phyloP scores from a whole-genome alignment of 768 basidiomycete genomes.

The Lepiota brunneoincarnata region DNA sequence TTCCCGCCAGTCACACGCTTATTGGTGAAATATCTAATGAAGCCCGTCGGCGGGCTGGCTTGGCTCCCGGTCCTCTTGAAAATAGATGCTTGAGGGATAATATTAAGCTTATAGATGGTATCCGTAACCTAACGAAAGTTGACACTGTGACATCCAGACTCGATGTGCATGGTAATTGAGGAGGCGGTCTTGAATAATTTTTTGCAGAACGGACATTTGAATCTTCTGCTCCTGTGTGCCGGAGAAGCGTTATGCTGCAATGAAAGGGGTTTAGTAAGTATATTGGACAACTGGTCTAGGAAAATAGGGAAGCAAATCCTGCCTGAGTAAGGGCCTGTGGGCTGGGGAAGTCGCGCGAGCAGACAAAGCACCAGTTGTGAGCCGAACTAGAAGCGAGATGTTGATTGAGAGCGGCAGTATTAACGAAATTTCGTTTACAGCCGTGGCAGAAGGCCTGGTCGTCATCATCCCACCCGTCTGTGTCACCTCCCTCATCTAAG shows the following conservation, averaged over 20 bases:
- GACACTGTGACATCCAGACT: constrained; percentile 55
- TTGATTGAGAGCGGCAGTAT: too few species aligned
- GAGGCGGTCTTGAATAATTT: constrained; percentile 42
- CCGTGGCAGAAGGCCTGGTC: too few species aligned
- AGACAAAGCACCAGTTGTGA: constrained; percentile 16
- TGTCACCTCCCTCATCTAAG: too few species aligned
- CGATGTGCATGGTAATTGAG: constrained; percentile 61
- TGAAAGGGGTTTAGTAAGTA: constrained; percentile 29
- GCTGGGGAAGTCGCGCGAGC: constrained; percentile 14
- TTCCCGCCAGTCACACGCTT: constrained; percentile 39
- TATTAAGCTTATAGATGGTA: constrained; percentile 39
- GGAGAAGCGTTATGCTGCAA: constrained; percentile 38
- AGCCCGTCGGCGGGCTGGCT: constrained; percentile 11
- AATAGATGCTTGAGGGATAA: constrained; percentile 57
- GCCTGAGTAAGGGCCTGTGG: too few species aligned
- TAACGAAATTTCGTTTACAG: too few species aligned
- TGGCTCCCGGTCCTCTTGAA: constrained; percentile 43
- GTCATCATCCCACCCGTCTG: too few species aligned
- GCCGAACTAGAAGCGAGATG: background rate
- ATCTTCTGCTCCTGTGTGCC: constrained; percentile 29
- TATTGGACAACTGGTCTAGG: constrained; percentile 45
- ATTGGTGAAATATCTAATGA: constrained; percentile 29
- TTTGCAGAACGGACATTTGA: constrained; percentile 35
- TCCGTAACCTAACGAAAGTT: constrained; percentile 37
- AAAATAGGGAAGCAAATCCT: constrained; percentile 38